Evolutionary conservation across 345 rosid genomes (phyloP).

Genomic region (Rhizophora apiculata): DNA sequence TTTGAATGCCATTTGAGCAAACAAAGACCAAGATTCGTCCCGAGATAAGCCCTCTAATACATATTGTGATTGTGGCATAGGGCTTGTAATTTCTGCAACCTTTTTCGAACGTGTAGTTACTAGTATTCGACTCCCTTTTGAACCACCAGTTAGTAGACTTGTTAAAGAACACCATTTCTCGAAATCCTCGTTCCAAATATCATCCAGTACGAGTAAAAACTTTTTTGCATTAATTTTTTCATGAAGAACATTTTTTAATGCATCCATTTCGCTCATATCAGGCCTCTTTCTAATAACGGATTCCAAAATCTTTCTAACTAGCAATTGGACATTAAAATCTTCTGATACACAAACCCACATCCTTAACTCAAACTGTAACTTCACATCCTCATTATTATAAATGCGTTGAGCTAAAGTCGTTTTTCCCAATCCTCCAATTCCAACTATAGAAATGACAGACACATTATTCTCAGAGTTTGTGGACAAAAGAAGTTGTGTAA

Average conservation of each 20-base stretch:
- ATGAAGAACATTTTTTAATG: constrained; percentile 2
- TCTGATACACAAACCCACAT: neutral
- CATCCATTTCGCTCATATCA: neutral
- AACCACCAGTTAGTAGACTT: constrained; percentile 7
- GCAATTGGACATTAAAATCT: constrained; percentile 7
- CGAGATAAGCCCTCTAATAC: too few relatives aligned
- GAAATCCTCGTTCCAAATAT: constrained; percentile 20
- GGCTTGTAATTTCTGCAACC: too few relatives aligned
- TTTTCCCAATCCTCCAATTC: constrained; percentile 28
- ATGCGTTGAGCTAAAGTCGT: constrained; percentile 19
- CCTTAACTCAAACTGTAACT: constrained; percentile 11
- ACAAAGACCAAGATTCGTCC: too few relatives aligned
- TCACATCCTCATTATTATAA: constrained; percentile 17
- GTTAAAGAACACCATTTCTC: constrained; percentile 12
- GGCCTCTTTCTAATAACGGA: neutral
- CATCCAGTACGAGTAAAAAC: constrained; percentile 24
- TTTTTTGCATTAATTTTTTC: neutral
- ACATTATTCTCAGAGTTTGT: neutral
- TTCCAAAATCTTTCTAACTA: constrained; percentile 16
- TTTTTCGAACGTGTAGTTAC: too few relatives aligned
- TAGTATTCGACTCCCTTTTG: constrained; percentile 18
- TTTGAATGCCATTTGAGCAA: too few relatives aligned
- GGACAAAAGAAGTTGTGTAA: constrained; percentile 1
- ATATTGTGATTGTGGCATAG: too few relatives aligned
- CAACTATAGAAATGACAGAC: constrained; percentile 22